Conservation (phyloP, 1,284 basidiomycete species). For the Gomphus sp. region DNA sequence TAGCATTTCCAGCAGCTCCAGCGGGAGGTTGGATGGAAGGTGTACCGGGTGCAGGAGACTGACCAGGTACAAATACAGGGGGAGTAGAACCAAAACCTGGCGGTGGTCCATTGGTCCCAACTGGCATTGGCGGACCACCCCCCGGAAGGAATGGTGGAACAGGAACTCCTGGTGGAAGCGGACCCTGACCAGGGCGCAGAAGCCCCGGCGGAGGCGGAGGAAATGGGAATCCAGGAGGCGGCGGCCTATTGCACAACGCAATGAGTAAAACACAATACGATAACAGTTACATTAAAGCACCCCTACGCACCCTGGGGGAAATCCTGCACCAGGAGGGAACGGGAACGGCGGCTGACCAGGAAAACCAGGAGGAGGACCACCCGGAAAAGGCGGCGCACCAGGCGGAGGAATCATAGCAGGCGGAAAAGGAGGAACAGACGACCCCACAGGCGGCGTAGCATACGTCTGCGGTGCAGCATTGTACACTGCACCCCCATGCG, state of each 20-base stretch:
- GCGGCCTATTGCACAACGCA: conserved; percentile 31
- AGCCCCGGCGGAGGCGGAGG: conserved; percentile 25
- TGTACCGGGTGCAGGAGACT: not conserved
- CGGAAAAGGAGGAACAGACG: conserved; percentile 15
- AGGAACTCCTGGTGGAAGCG: conserved; percentile 27
- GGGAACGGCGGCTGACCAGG: conserved; percentile 29
- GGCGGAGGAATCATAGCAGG: conserved; percentile 11
- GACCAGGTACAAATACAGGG: conserved; percentile 1
- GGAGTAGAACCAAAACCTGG: conserved; percentile 18
- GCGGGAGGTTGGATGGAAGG: not conserved
- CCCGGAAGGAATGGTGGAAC: conserved; percentile 26
- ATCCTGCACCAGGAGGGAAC: conserved; percentile 17
- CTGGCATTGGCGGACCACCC: conserved; percentile 11
- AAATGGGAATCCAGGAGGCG: conserved; percentile 37
- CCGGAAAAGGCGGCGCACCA: conserved; percentile 24
- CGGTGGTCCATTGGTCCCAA: not conserved
- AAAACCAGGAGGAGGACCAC: conserved; percentile 22
- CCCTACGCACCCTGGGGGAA: conserved; percentile 10
- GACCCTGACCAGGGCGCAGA: conserved; percentile 17
- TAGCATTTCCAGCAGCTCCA: conserved; percentile 13
- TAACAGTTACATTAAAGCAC: conserved; percentile 17
- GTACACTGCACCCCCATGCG: conserved; percentile 40
- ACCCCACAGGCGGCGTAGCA: conserved; percentile 32
- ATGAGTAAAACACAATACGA: conserved; percentile 24
- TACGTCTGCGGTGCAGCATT: conserved; percentile 63